Evolutionary conservation across 352 stramenopile species (phyloP).

Genomic region (Blastocystis sp.): DNA sequence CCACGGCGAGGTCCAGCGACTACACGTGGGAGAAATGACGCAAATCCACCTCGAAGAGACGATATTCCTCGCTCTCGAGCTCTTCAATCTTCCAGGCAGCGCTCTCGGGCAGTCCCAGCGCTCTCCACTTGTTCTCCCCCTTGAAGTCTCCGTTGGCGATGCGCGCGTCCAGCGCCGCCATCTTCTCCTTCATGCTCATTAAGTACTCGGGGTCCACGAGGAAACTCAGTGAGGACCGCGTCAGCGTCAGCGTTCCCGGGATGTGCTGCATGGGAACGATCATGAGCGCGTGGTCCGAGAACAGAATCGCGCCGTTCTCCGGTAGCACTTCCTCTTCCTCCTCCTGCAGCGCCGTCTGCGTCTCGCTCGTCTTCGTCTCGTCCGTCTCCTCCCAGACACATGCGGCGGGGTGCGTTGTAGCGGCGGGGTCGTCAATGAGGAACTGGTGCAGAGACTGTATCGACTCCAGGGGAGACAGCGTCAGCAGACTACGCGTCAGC

Average conservation of each 20-base stretch:
- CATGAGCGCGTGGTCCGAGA: neutral
- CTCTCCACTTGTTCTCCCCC: neutral
- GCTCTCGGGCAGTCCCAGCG: neutral
- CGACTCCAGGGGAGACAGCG: neutral
- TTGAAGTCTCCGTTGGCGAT: neutral
- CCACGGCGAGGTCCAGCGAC: slow-evolving; percentile 9
- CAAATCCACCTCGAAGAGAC: neutral
- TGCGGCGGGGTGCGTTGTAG: neutral
- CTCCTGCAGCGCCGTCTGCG: neutral
- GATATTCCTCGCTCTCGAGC: slow-evolving; percentile 13
- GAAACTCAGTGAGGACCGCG: neutral
- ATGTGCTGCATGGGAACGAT: neutral
- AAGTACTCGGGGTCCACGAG: neutral
- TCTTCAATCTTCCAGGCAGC: neutral
- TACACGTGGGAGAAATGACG: neutral
- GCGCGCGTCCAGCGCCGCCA: neutral
- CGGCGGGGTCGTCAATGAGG: neutral
- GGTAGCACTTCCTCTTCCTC: too few relatives aligned
- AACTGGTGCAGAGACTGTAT: neutral
- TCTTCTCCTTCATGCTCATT: neutral
- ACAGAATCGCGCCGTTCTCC: neutral
- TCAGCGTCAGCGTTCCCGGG: neutral
- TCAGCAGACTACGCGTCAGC: neutral
- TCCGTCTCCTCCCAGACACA: neutral
- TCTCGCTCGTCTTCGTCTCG: neutral